A percentile compares a stretch with the other conserved stretches of the same genome.
Conservation (phyloP, 441 rosid species). For the Manihot esculenta region DNA sequence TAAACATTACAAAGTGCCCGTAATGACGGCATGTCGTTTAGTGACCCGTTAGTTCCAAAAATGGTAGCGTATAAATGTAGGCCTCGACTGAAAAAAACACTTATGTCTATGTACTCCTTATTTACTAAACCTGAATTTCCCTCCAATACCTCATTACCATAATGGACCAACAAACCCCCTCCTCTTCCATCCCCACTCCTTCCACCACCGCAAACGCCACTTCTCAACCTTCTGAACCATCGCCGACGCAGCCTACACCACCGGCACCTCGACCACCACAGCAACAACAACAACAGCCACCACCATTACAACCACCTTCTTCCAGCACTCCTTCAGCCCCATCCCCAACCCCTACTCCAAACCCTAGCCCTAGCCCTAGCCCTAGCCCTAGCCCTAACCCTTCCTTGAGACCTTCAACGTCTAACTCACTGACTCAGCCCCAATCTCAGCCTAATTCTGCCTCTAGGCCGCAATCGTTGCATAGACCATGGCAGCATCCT, state of each 20-base stretch:
- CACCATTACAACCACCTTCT: conserved; percentile 5
- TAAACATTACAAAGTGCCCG: too few species aligned
- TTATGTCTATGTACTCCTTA: background rate
- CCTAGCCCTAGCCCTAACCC: conserved; percentile 32
- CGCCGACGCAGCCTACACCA: conserved; percentile 13
- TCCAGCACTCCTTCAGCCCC: conserved; percentile 13
- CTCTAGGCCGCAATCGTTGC: conserved; percentile 25
- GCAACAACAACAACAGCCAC: background rate
- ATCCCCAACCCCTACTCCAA: background rate
- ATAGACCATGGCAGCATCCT: conserved; percentile 68
- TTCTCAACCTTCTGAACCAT: conserved; percentile 8
- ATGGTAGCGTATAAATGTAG: too few species aligned
- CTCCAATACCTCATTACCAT: conserved; percentile 18
- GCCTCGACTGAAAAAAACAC: too few species aligned
- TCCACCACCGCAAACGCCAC: conserved; percentile 24
- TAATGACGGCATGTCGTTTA: too few species aligned
- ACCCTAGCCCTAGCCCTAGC: conserved; percentile 21
- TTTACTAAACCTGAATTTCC: conserved; percentile 7
- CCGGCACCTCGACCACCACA: conserved; percentile 27
- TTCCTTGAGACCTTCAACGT: conserved; percentile 21
- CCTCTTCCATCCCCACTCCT: conserved; percentile 6
- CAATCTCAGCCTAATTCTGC: conserved; percentile 34
- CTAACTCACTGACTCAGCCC: conserved; percentile 24
- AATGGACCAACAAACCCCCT: conserved; percentile 24
- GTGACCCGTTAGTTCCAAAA: too few species aligned